These are phyloP conservation scores for Solanum bulbocastanum DNA, from an alignment of 257 asterid genomes.

Conservation along the genomic window DNA sequence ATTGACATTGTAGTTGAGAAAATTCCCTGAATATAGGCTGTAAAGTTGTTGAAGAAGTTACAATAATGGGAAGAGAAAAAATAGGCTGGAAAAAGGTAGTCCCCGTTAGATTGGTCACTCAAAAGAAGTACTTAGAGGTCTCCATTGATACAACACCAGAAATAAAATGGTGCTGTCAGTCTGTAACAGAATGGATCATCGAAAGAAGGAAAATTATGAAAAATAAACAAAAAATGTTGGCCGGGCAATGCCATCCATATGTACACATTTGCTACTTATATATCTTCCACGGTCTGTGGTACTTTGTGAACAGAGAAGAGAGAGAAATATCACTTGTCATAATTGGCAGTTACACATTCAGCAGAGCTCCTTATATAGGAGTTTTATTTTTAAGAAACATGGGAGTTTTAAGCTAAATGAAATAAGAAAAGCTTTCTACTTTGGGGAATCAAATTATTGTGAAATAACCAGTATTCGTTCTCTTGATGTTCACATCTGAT, in stretches of 20 bases:
- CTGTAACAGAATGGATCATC: background rate
- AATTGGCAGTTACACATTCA: background rate
- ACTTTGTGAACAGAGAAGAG: background rate
- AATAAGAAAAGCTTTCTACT: background rate
- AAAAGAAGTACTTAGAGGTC: background rate
- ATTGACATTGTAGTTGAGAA: background rate
- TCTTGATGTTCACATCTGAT: background rate
- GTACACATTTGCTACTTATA: background rate
- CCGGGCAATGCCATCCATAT: background rate
- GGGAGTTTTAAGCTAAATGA: background rate
- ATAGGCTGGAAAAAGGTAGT: background rate
- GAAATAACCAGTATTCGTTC: background rate
- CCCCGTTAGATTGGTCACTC: background rate
- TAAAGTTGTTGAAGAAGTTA: background rate
- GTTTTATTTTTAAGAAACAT: background rate
- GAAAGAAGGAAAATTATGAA: background rate
- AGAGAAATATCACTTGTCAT: background rate
- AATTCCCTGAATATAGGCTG: background rate
- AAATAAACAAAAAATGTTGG: background rate
- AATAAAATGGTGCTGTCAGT: background rate
- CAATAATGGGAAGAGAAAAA: background rate
- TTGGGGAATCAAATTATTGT: background rate
- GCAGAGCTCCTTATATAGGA: background rate
- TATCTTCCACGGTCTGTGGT: background rate
- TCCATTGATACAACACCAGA: background rate